A percentile compares a stretch with the other conserved stretches of the same genome.
These are phyloP conservation scores for Climacium dendroides DNA, from an alignment of 225 moss, liverwort and hornwort genomes.

Conservation along the genomic window DNA sequence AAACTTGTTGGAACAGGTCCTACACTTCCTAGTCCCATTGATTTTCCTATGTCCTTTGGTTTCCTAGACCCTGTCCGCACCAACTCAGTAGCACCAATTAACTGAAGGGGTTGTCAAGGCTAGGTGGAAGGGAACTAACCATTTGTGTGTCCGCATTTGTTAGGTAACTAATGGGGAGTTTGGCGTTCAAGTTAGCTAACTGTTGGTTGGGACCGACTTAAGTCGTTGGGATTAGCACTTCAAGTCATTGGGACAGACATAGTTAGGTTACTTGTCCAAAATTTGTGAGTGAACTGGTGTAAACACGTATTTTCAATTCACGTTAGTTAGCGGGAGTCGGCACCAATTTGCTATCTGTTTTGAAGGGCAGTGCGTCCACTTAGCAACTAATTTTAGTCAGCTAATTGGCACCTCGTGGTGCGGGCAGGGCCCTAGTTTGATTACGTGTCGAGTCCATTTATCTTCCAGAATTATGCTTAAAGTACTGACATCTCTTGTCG, in stretches of 20 bases:
- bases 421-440: background rate
- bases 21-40: background rate
- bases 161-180: background rate
- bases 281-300: background rate
- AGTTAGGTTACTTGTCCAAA: background rate
- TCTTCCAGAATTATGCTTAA: background rate
- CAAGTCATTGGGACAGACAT: background rate
- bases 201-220: background rate
- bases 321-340: background rate
- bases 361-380: background rate
- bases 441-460: background rate
- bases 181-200: background rate
- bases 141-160: background rate
- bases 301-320: background rate
- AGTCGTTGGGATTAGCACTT: background rate
- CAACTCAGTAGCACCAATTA: background rate
- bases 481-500: background rate
- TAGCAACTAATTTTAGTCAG: background rate
- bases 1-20: slow-evolving; percentile 87
- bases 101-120: background rate
- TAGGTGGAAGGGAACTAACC: background rate
- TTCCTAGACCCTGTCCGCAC: background rate
- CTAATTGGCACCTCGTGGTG: background rate
- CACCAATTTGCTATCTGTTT: background rate
- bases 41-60: background rate